Evolutionary conservation across 1,139 yeast genomes (phyloP).

Genomic region (Zygosaccharomyces pseudobailii): DNA sequence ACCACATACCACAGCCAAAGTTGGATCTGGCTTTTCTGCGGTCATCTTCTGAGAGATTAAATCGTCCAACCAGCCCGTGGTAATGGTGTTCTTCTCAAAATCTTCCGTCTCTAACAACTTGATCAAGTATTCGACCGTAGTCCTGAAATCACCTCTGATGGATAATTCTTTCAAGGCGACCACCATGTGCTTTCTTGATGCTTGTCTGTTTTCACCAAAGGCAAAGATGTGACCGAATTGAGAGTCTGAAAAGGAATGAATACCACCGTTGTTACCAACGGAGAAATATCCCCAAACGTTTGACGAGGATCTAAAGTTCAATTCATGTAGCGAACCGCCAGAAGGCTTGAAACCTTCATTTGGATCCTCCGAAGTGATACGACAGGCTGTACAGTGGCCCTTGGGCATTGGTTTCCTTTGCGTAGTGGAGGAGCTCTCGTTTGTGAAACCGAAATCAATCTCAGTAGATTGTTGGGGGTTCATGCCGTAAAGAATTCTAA

Average conservation of each 20-base stretch:
- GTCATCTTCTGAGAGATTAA: slow-evolving; percentile 88
- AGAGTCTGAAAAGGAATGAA: slow-evolving; percentile 95
- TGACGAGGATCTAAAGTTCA: slow-evolving; percentile 92
- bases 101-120: slow-evolving; percentile 94
- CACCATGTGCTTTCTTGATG: slow-evolving; percentile 97
- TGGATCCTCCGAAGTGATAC: slow-evolving; percentile 98
- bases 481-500: slow-evolving; percentile 87
- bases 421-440: slow-evolving; percentile 62
- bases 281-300: slow-evolving; percentile 99
- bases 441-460: slow-evolving; percentile 84
- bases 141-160: slow-evolving; percentile 96
- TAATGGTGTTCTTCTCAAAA: slow-evolving; percentile 91
- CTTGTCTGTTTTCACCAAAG: slow-evolving; percentile 97
- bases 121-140: slow-evolving; percentile 94
- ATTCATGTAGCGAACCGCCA: slow-evolving; percentile 92
- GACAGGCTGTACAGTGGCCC: slow-evolving; percentile 98
- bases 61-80: slow-evolving; percentile 99
- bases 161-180: slow-evolving; percentile 95
- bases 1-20: slow-evolving; percentile 90
- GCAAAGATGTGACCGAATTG: slow-evolving; percentile 99
- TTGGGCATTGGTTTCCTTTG: slow-evolving; percentile 94
- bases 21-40: slow-evolving; percentile 92
- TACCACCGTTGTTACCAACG: slow-evolving; percentile 93
- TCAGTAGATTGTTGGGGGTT: slow-evolving; percentile 91
- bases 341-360: slow-evolving; percentile 99